Conservation (phyloP, 2,329 filamentous ascomycete genomes). For the Didymella lethalis region DNA sequence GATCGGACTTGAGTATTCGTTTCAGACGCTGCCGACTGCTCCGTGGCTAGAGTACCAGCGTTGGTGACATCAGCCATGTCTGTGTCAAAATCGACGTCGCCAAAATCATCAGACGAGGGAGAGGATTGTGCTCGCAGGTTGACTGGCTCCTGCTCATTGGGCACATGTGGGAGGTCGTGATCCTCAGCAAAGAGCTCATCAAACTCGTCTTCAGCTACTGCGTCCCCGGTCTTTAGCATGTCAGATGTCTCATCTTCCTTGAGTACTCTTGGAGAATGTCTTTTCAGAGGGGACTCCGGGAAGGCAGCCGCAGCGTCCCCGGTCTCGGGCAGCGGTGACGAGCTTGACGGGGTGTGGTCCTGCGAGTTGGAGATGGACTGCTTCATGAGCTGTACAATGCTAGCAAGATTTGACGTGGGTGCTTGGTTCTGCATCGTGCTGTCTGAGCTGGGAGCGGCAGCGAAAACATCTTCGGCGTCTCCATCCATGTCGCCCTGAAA, state of each 20-base stretch:
- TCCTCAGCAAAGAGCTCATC: slow-evolving; percentile 5
- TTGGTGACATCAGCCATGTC: slow-evolving; percentile 43
- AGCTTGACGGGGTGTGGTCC: slow-evolving; percentile 54
- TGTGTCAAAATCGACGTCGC: slow-evolving; percentile 46
- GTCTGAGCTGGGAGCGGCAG: slow-evolving; percentile 44
- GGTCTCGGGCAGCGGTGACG: slow-evolving; percentile 55
- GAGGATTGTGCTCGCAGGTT: slow-evolving; percentile 22
- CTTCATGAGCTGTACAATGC: slow-evolving; percentile 55
- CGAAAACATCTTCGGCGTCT: slow-evolving; percentile 38
- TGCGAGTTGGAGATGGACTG: slow-evolving; percentile 51
- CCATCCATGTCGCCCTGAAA: slow-evolving; percentile 42
- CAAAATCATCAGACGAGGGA: slow-evolving; percentile 48
- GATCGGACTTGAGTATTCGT: slow-evolving; percentile 17
- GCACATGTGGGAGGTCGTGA: neutral
- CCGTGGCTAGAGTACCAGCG: slow-evolving; percentile 31
- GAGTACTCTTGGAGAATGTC: slow-evolving; percentile 24
- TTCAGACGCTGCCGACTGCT: slow-evolving; percentile 16
- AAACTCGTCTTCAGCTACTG: slow-evolving; percentile 9
- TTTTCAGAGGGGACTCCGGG: slow-evolving; percentile 43
- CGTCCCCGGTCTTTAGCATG: slow-evolving; percentile 16
- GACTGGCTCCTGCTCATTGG: slow-evolving; percentile 12
- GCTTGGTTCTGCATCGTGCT: slow-evolving; percentile 37
- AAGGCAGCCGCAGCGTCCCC: slow-evolving; percentile 29
- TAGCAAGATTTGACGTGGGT: slow-evolving; percentile 40
- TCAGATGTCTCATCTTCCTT: slow-evolving; percentile 16